Base-by-base conservation (phyloP, 495 filamentous ascomycete species). In the Monascus purpureus region DNA sequence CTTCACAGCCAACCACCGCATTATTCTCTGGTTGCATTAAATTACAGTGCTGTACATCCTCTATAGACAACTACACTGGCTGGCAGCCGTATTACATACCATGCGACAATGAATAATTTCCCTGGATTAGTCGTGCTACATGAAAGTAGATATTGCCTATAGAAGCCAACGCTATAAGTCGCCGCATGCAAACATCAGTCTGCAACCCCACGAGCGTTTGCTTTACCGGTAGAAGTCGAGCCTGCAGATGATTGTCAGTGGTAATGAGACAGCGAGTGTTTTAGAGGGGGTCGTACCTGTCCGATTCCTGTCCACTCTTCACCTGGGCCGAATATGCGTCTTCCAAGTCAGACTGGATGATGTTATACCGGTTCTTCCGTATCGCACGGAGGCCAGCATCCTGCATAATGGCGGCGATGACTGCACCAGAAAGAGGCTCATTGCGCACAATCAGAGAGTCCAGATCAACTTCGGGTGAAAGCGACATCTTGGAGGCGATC, bases 401-500 rank as follows among this genome's bases (percentile, higher is more conserved):
- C 57, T 97, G 90, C 90, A 97, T 96, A 53, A 97, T 92, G 16
- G 90, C 90, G 13, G 90, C 90, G 57, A 97, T 97, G 41, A 96
- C 77, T 26, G 90, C 90, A 43, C 90, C 90, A 39, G 80, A 88
- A 39, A 97, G 57, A 1, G 90, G 87, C 55, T 97, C 90, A 47
- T 96, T 97, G 32, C 90, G 75, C 36, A 93, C 82, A 46, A 97
- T 97, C 41, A 97, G 65, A 29, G 78, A 84, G 51, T 97, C 90
- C 28, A 97, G 65, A 50, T 97, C 90, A 23, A 97, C 90, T 52
- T 97, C 90, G 27, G 90, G 90, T 5, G 84, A 80, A 34, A 97
- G 65, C 31, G 82, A 92, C 90, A 97, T 97, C 68, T 90, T 94
- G 32, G 73, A 69, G 8, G 92, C 87, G 47, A 97, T 94, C 12